A percentile compares a stretch with the other conserved stretches of the same genome.
phyloP scores from a whole-genome alignment of 1,284 basidiomycete species.

The Cutaneotrichosporon mucoides region DNA sequence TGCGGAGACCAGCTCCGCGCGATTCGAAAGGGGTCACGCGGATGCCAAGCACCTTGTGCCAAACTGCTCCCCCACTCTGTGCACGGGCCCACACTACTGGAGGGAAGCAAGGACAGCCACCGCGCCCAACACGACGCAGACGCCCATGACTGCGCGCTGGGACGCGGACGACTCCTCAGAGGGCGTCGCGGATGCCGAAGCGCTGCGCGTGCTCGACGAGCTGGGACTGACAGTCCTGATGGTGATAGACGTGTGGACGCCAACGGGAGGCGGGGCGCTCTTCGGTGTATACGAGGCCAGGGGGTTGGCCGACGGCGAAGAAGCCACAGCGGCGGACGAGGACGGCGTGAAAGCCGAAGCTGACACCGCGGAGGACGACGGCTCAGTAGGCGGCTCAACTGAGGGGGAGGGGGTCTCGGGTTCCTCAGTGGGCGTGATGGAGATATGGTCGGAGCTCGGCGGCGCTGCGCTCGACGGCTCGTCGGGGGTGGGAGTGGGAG shows the following conservation, averaged over 20 bases:
- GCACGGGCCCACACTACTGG: not conserved
- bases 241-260: not conserved
- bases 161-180: not conserved
- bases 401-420: too few relatives aligned
- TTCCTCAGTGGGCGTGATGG: too few relatives aligned
- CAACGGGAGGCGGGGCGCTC: not conserved
- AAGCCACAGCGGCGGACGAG: not conserved
- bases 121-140: not conserved
- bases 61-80: too few relatives aligned
- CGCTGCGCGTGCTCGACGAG: not conserved
- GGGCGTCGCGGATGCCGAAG: not conserved
- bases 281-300: not conserved
- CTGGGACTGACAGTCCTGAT: not conserved
- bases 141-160: not conserved
- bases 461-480: too few relatives aligned
- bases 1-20: too few relatives aligned
- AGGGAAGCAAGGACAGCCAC: not conserved
- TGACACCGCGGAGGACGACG: too few relatives aligned
- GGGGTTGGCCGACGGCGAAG: not conserved
- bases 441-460: too few relatives aligned
- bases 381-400: too few relatives aligned
- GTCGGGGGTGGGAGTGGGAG: too few relatives aligned
- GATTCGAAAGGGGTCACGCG: too few relatives aligned
- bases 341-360: too few relatives aligned
- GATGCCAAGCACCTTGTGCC: too few relatives aligned